Evolutionary conservation across 2,329 filamentous ascomycete genomes (phyloP), one percentile per base, ranked within the genome.

Genomic region (Acephala macrosclerotiorum): DNA sequence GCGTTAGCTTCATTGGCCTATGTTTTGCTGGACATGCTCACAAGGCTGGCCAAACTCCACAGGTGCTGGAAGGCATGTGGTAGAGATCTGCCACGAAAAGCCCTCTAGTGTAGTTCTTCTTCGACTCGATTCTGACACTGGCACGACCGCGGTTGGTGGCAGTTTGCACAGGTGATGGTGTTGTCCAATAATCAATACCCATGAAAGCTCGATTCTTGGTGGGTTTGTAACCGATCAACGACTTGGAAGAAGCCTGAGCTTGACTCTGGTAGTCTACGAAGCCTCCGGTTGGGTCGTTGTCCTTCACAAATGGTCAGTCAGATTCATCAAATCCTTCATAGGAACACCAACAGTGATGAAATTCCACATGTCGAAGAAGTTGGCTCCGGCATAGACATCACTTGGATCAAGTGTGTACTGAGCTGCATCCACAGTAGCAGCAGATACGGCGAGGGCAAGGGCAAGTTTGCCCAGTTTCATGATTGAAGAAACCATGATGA

Each of bases 11-110:
- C 7, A 47, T 57, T 29, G 3, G 40, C 47, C n/a, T 20, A 6
- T 55, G n/a, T 38, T 9, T 25, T 2, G 20, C n/a, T 12, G 9
- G 36, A 16, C 14, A 16, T 8, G 35, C 60, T 57, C 25, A 62
- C 60, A 84, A 84, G 78, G 90, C 88, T 64, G 91, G 91, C 90
- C 91, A 93, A 25, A 86, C 84, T 22, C 91, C 91, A 70, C 91
- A 93, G 58, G 85, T 80, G 1, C 87, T 87, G 83, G 83, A 57
- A 1, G 91, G 91, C 88, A 93, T 93, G 71, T 93, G 90, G n/a
- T 81, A 81, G 56, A 93, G 84, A 75, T 93, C 91, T 26, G 89
- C 81, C 56, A 93, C 87, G 70, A 93, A 87, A 8, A 93, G 83
- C 0, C 89, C 91, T 69, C 88, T 82, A 35, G 83, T 85, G 76